Evolutionary conservation across 2,329 filamentous ascomycete species (phyloP).

Genomic region (Rosellinia necatrix): DNA sequence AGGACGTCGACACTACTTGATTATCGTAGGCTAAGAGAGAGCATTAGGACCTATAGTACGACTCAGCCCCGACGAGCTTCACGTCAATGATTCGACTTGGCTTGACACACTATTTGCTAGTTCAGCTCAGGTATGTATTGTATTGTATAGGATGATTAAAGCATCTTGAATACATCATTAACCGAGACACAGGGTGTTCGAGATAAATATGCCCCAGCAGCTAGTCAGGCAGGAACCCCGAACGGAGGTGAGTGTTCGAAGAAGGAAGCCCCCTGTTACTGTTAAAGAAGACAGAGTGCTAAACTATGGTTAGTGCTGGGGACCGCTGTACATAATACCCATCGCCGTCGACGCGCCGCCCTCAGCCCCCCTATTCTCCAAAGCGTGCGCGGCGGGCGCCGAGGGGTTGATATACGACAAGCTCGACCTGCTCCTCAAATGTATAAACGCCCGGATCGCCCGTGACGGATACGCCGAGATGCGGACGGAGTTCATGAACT

Average conservation of each 20-base stretch:
- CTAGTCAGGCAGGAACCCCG: conserved; percentile 21
- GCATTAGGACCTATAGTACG: conserved; percentile 54
- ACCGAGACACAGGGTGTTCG: conserved; percentile 17
- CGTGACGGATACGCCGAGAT: conserved; percentile 17
- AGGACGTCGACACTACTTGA: neutral
- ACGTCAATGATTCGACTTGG: conserved; percentile 24
- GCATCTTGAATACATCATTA: neutral
- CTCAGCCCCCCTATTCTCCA: conserved; percentile 25
- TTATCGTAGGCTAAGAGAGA: conserved; percentile 30
- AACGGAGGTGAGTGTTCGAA: conserved; percentile 15
- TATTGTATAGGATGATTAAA: neutral
- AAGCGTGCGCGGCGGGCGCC: conserved; percentile 3
- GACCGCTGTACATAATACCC: conserved; percentile 17
- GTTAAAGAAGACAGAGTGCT: neutral
- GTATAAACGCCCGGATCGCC: conserved; percentile 15
- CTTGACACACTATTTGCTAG: conserved; percentile 17
- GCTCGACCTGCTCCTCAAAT: conserved; percentile 9
- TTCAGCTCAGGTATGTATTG: conserved; percentile 15
- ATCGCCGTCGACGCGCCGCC: conserved; percentile 19
- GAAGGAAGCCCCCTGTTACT: neutral
- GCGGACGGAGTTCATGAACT: conserved; percentile 11
- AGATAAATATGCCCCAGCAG: conserved; percentile 23
- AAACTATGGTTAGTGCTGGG: conserved; percentile 18
- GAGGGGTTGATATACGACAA: conserved; percentile 25
- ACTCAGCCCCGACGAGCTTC: conserved; percentile 57